These are phyloP conservation scores for Eucalyptus dawsonii DNA, from an alignment of 345 rosid species.

Conservation along the genomic window DNA sequence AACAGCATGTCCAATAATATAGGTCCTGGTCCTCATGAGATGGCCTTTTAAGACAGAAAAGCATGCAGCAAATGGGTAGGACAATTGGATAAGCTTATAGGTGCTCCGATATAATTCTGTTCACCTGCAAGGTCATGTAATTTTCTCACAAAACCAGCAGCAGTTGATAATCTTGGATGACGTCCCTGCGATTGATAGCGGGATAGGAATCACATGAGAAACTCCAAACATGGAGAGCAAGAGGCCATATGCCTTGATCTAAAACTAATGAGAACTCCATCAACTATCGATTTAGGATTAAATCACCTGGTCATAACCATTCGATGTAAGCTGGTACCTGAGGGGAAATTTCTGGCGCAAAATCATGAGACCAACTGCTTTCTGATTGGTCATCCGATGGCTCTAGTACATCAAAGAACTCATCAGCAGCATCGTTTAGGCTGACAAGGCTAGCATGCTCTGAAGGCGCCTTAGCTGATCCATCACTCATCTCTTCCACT, in stretches of 20 bases:
- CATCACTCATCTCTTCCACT: constrained; percentile 33
- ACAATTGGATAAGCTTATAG: neutral
- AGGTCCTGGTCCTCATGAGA: neutral
- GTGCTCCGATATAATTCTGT: neutral
- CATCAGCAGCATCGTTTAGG: constrained; percentile 73
- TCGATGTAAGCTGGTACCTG: constrained; percentile 28
- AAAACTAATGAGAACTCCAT: neutral
- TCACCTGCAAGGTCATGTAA: constrained; percentile 90
- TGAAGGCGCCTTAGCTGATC: constrained; percentile 43
- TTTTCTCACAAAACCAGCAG: constrained; percentile 75
- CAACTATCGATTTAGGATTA: neutral
- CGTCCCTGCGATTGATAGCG: constrained; percentile 37
- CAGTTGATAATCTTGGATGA: constrained; percentile 56
- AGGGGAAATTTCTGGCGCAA: constrained; percentile 33
- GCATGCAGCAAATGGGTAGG: neutral
- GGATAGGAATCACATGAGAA: neutral
- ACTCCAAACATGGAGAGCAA: neutral
- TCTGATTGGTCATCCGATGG: constrained; percentile 59
- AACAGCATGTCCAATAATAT: neutral
- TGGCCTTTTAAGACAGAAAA: neutral
- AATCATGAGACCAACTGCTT: constrained; percentile 56
- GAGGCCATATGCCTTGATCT: neutral
- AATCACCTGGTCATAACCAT: neutral
- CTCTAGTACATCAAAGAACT: constrained; percentile 90
- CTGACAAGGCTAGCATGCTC: constrained; percentile 73